These are phyloP conservation scores for Lichtheimia ramosa DNA, from an alignment of 371 early-diverging fungal genomes.

Conservation along the genomic window DNA sequence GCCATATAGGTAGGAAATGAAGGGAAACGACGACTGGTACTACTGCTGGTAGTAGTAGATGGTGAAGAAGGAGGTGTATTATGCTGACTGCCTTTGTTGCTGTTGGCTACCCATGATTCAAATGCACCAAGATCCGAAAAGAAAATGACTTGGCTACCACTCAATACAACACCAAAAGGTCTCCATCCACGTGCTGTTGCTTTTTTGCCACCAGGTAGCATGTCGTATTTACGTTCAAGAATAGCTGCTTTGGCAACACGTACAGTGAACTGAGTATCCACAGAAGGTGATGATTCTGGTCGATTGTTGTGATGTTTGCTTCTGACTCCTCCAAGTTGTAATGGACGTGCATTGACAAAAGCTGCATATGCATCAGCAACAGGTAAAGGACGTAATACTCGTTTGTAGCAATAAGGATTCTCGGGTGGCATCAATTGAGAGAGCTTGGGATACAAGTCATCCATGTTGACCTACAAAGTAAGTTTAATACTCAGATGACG, in stretches of 20 bases:
- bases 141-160: slow-evolving; percentile 77
- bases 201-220: slow-evolving; percentile 65
- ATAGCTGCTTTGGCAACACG: slow-evolving; percentile 72
- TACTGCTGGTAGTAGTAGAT: slow-evolving; percentile 11
- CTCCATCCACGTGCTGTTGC: slow-evolving; percentile 74
- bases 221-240: slow-evolving; percentile 72
- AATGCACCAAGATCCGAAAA: slow-evolving; percentile 57
- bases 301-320: slow-evolving; percentile 21
- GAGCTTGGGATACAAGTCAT: slow-evolving; percentile 35
- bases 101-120: slow-evolving; percentile 41
- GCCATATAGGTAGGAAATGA: neutral
- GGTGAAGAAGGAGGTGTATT: slow-evolving; percentile 9
- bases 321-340: slow-evolving; percentile 45
- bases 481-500: neutral
- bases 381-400: slow-evolving; percentile 25
- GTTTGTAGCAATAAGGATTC: slow-evolving; percentile 38
- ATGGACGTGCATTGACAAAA: slow-evolving; percentile 37
- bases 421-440: slow-evolving; percentile 43
- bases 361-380: slow-evolving; percentile 35
- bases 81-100: slow-evolving; percentile 5
- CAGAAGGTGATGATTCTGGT: slow-evolving; percentile 17
- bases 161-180: slow-evolving; percentile 71
- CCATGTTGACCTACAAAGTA: neutral
- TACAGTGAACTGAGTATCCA: slow-evolving; percentile 42
- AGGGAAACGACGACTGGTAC: neutral